Conservation (phyloP, 805 yeast genomes). For the Priceomyces medius region DNA sequence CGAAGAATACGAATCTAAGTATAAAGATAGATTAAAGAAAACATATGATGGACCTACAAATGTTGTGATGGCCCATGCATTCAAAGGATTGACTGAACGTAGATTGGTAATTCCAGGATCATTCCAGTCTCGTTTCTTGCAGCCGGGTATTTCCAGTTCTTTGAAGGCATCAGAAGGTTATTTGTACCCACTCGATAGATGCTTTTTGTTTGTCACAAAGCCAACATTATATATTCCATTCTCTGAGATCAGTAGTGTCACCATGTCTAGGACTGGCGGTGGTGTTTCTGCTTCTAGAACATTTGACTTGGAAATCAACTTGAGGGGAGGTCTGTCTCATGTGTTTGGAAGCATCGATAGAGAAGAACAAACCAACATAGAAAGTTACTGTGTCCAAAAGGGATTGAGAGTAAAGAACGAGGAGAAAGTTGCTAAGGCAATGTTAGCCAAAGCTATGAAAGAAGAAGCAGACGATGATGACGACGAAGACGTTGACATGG, state of each 20-base stretch:
- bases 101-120: conserved; percentile 83
- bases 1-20: conserved; percentile 72
- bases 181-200: conserved; percentile 87
- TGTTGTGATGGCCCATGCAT: conserved; percentile 80
- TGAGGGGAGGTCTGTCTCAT: conserved; percentile 64
- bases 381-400: conserved; percentile 72
- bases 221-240: conserved; percentile 91
- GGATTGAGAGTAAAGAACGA: conserved; percentile 83
- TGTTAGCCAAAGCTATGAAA: conserved; percentile 74
- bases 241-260: conserved; percentile 71
- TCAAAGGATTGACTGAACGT: conserved; percentile 86
- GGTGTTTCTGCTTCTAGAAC: conserved; percentile 80
- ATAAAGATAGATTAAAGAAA: conserved; percentile 71
- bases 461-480: conserved; percentile 52
- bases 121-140: conserved; percentile 70
- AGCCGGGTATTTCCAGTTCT: conserved; percentile 88
- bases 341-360: conserved; percentile 85
- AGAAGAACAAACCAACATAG: conserved; percentile 83
- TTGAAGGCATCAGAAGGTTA: conserved; percentile 95
- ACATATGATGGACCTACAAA: conserved; percentile 82
- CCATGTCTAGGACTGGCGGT: conserved; percentile 83
- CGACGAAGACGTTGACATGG: conserved; percentile 47
- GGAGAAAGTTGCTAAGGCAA: conserved; percentile 80
- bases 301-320: conserved; percentile 80
- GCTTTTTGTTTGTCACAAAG: conserved; percentile 86